Conservation (phyloP, 2,329 filamentous ascomycete genomes). For the Fusarium sp. region DNA sequence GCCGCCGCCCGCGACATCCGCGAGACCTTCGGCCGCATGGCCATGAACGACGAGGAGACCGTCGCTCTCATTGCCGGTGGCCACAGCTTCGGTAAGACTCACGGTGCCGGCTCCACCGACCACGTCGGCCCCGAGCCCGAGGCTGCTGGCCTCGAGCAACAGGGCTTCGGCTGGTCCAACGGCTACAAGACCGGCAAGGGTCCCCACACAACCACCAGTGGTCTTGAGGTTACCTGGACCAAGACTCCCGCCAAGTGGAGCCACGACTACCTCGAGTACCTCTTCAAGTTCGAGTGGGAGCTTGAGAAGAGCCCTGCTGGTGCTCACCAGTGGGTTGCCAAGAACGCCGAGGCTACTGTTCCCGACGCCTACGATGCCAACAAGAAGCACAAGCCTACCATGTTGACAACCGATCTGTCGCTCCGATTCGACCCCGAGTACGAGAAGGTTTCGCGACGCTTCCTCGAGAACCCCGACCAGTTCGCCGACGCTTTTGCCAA, state of each 20-base stretch:
- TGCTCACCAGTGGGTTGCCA: constrained; percentile 83
- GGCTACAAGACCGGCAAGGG: constrained; percentile 76
- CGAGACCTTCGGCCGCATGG: constrained; percentile 83
- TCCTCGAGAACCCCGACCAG: constrained; percentile 77
- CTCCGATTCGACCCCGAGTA: constrained; percentile 81
- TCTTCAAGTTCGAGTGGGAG: constrained; percentile 87
- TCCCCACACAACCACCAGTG: constrained; percentile 79
- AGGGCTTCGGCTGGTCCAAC: constrained; percentile 82
- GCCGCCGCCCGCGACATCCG: constrained; percentile 81
- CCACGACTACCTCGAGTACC: constrained; percentile 81
- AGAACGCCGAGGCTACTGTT: constrained; percentile 55
- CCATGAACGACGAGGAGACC: constrained; percentile 87
- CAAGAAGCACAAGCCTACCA: constrained; percentile 40
- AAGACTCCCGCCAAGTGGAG: constrained; percentile 77
- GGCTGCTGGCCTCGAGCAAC: constrained; percentile 73
- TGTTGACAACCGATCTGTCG: constrained; percentile 61
- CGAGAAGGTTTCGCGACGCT: constrained; percentile 82
- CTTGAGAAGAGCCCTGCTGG: constrained; percentile 81
- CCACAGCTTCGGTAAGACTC: constrained; percentile 87
- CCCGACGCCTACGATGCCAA: constrained; percentile 57
- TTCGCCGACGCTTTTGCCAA: constrained; percentile 79
- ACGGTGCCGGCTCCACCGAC: constrained; percentile 63
- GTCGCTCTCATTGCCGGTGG: constrained; percentile 84
- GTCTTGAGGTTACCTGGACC: constrained; percentile 86
- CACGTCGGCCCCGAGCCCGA: constrained; percentile 79